Evolutionary conservation across 257 asterid species (phyloP), one percentile per base, ranked within the genome.

Genomic region (Capsicum pubescens): DNA sequence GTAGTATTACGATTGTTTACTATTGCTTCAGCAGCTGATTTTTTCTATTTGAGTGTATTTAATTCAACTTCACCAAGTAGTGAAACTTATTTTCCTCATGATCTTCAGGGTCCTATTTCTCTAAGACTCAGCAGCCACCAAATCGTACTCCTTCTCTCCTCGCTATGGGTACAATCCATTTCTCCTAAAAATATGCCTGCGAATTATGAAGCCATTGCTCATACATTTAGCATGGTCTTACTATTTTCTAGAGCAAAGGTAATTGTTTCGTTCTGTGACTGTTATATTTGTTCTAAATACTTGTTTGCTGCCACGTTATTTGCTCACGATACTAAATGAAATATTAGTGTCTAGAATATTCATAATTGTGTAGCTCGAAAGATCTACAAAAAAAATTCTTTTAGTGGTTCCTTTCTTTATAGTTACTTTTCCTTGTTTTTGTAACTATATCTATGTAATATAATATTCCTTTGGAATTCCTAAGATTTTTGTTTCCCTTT

Each of bases 61-160:
- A 5, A 69, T 83, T 79, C 39, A 35, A 69, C 32, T 80, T 84
- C 56, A 39, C 57, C 58, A 14, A 85, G 76, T 81, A 32, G 80
- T 64, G 61, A 83, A 44, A 36, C 52, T 67, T 72, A 12, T 6
- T 84, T 63, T 72, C 42, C 71, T 50, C 60, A 83, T 84, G 59
- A 60, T 58, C 86, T 86, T 84, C 94, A 94, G 97, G 95, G 93
- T 76, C 89, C 86, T 17, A 88, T 88, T 86, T 95, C 95, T 80
- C 97, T 96, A 61, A 88, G 98, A 89, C 89, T 96, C 88, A 96
- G 97, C 91, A 94, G 94, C 91, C 98, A 93, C 91, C 99, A 96
- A 88, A 96, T 96, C 83, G 84, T 89, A 50, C 90, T 89, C 79
- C 87, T 96, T 87, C 92, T 96, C 85, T 94, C 98, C 76, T 94